These are phyloP conservation scores for Cichorium intybus DNA, from an alignment of 140 eudicot genomes.

Conservation along the genomic window DNA sequence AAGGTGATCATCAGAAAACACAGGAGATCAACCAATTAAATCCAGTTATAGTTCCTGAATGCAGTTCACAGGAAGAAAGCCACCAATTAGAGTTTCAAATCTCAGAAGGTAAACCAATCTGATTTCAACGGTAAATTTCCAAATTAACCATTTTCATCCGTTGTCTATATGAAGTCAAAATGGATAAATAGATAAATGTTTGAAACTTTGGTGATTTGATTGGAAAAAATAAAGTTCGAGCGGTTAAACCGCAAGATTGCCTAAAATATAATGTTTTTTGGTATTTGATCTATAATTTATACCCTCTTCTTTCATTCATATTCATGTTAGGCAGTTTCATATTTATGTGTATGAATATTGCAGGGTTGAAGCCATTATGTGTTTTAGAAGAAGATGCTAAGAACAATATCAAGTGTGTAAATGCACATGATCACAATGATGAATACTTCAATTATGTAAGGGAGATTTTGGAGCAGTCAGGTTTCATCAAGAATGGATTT, in stretches of 20 bases:
- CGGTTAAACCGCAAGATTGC: too few relatives aligned
- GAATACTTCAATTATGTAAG: conserved; percentile 58
- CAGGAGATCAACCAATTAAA: background rate
- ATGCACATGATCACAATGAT: conserved; percentile 20
- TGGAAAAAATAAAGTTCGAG: too few relatives aligned
- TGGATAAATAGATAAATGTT: too few relatives aligned
- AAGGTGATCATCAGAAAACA: background rate
- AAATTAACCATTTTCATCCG: too few relatives aligned
- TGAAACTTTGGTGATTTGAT: too few relatives aligned
- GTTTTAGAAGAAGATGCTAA: conserved; percentile 11
- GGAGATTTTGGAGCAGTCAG: conserved; percentile 56
- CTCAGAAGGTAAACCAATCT: conserved; percentile 35
- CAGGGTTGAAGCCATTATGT: background rate
- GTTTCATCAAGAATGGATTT: conserved; percentile 40
- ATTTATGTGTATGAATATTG: background rate
- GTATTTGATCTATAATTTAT: conserved; percentile 11
- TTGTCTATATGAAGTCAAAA: too few relatives aligned
- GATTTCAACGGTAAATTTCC: too few relatives aligned
- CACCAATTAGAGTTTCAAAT: conserved; percentile 10
- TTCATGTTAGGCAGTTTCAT: background rate
- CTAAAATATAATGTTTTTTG: too few relatives aligned
- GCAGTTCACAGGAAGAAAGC: conserved; percentile 31
- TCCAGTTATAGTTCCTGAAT: too few relatives aligned
- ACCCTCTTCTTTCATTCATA: background rate
- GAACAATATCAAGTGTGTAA: conserved; percentile 8